Percentiles rank a stretch among this genome's conserved stretches.
phyloP scores from a whole-genome alignment of 768 basidiomycete genomes.

The Boletus rubescentipes region DNA sequence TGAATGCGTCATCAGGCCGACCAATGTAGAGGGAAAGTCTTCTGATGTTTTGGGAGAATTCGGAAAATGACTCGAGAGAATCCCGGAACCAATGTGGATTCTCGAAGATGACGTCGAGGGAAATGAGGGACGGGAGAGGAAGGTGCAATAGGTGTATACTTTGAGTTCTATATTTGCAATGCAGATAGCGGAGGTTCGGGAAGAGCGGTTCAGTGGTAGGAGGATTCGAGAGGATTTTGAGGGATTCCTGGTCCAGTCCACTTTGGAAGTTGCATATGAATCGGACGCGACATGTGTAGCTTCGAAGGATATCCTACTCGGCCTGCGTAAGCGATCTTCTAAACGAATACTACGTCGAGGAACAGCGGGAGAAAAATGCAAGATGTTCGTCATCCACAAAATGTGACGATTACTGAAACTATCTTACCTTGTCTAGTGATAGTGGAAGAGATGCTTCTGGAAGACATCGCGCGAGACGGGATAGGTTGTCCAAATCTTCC shows the following conservation, averaged over 20 bases:
- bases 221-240: not conserved
- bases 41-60: not conserved
- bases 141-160: not conserved
- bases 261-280: not conserved
- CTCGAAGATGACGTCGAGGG: not conserved
- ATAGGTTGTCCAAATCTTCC: not conserved
- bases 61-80: not conserved
- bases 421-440: not conserved
- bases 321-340: not conserved
- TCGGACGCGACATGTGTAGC: not conserved
- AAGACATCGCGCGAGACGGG: not conserved
- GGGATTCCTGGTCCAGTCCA: not conserved
- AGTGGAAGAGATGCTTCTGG: not conserved
- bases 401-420: not conserved
- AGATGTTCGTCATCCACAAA: not conserved
- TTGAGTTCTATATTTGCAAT: not conserved
- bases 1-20: too few species aligned
- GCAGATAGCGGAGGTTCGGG: not conserved
- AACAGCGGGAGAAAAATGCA: too few species aligned
- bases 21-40: not conserved
- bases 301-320: not conserved
- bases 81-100: too few species aligned
- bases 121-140: not conserved
- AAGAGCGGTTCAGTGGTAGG: not conserved
- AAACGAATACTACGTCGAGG: not conserved